Evolutionary conservation across 768 basidiomycete species (phyloP).

Genomic region (Suillus alpinus): DNA sequence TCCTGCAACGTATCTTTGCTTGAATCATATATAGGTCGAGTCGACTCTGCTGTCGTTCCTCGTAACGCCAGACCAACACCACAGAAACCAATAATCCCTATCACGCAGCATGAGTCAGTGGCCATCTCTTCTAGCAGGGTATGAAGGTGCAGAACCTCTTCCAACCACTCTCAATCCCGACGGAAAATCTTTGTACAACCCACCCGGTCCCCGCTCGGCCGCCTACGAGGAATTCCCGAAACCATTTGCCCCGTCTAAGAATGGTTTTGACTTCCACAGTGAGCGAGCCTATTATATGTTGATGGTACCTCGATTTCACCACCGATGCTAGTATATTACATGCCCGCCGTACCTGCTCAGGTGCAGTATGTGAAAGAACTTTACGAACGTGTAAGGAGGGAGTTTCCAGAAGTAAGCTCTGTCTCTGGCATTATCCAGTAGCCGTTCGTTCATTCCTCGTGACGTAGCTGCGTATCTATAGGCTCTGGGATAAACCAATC

Average conservation of each 20-base stretch:
- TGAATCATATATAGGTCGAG: not conserved
- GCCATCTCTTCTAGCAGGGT: conserved; percentile 37
- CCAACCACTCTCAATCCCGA: conserved; percentile 48
- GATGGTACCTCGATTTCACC: not conserved
- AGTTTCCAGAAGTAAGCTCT: conserved; percentile 62
- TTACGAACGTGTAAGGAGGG: conserved; percentile 55
- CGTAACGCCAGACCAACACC: not conserved
- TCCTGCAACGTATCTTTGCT: no score
- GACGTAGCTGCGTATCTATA: conserved; percentile 56
- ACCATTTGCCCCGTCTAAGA: conserved; percentile 50
- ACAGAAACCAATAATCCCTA: not conserved
- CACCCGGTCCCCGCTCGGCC: conserved; percentile 42
- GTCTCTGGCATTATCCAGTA: not conserved
- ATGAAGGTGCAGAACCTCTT: conserved; percentile 39
- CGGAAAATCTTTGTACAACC: conserved; percentile 55
- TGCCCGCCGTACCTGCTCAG: conserved; percentile 42
- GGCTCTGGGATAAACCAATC: conserved; percentile 59
- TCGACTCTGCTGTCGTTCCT: not conserved
- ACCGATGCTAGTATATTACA: conserved; percentile 55
- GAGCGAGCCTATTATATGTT: conserved; percentile 22
- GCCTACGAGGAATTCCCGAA: conserved; percentile 54
- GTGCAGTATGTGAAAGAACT: conserved; percentile 49
- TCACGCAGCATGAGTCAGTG: not conserved
- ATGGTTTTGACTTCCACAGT: conserved; percentile 77
- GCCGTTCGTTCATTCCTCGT: not conserved